phyloP scores from a whole-genome alignment of 1,284 basidiomycete species.

The Heimioporus retisporus region DNA sequence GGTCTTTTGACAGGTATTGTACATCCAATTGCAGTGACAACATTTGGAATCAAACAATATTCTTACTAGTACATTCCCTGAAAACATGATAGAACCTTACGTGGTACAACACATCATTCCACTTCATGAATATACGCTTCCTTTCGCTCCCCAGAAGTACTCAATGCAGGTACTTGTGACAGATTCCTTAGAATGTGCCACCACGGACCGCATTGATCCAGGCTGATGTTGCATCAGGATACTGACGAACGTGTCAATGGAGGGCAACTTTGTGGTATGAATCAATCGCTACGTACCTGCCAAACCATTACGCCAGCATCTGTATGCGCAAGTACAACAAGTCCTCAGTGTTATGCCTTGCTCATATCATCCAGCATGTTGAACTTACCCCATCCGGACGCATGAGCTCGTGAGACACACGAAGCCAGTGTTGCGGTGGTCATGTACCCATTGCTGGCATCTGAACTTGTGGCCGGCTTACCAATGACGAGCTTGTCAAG shows the following conservation, averaged over 20 bases:
- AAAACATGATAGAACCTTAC: too few relatives aligned
- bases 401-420: conserved; percentile 5
- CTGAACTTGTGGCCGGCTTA: conserved; percentile 4
- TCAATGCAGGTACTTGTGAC: too few relatives aligned
- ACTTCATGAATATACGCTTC: too few relatives aligned
- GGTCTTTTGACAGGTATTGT: too few relatives aligned
- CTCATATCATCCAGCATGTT: conserved; percentile 47
- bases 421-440: conserved; percentile 53
- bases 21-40: too few relatives aligned
- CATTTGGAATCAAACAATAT: too few relatives aligned
- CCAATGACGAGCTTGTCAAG: conserved; percentile 14
- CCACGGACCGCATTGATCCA: too few relatives aligned
- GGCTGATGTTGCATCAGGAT: conserved; percentile 17
- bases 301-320: conserved; percentile 62
- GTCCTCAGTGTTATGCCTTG: not conserved
- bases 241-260: conserved; percentile 49
- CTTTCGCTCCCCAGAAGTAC: too few relatives aligned
- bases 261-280: conserved; percentile 25
- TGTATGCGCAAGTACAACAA: conserved; percentile 27
- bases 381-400: conserved; percentile 7
- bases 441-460: conserved; percentile 57
- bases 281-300: conserved; percentile 26
- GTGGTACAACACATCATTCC: too few relatives aligned
- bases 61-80: too few relatives aligned
- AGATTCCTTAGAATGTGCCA: too few relatives aligned